Conservation (phyloP, 345 rosid genomes). For the Salix arbutifolia region DNA sequence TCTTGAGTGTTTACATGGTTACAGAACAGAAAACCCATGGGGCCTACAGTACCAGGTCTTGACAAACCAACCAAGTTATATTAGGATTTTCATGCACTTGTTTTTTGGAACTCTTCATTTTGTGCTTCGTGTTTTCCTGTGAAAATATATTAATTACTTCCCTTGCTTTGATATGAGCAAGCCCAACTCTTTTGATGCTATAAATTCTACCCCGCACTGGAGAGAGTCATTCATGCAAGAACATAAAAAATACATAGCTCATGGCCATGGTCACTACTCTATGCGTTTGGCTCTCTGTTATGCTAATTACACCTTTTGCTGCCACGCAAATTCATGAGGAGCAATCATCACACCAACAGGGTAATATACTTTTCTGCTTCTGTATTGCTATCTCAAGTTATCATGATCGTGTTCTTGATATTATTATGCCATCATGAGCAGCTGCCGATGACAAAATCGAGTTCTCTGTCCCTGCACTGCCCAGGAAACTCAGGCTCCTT, state of each 20-base stretch:
- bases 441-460: constrained; percentile 9
- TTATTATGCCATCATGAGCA: not conserved
- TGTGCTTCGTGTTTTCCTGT: constrained; percentile 49
- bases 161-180: not conserved
- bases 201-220: not conserved
- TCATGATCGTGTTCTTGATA: not conserved
- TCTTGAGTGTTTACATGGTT: not conserved
- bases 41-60: constrained; percentile 7
- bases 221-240: not conserved
- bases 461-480: constrained; percentile 15
- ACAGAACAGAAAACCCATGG: not conserved
- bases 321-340: constrained; percentile 7
- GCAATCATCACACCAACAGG: constrained; percentile 6
- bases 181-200: not conserved
- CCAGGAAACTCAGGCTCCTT: constrained; percentile 40
- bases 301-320: not conserved
- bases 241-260: constrained; percentile 13
- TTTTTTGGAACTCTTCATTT: constrained; percentile 53
- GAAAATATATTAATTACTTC: not conserved
- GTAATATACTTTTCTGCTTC: not conserved
- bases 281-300: constrained; percentile 11
- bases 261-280: constrained; percentile 9
- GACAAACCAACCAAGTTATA: constrained; percentile 26
- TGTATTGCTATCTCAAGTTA: not conserved
- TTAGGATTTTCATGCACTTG: constrained; percentile 22